A percentile compares a stretch with the other conserved stretches of the same genome.
These are phyloP conservation scores for Uromyces viciae-fabae DNA, from an alignment of 1,284 basidiomycete genomes.

Conservation along the genomic window DNA sequence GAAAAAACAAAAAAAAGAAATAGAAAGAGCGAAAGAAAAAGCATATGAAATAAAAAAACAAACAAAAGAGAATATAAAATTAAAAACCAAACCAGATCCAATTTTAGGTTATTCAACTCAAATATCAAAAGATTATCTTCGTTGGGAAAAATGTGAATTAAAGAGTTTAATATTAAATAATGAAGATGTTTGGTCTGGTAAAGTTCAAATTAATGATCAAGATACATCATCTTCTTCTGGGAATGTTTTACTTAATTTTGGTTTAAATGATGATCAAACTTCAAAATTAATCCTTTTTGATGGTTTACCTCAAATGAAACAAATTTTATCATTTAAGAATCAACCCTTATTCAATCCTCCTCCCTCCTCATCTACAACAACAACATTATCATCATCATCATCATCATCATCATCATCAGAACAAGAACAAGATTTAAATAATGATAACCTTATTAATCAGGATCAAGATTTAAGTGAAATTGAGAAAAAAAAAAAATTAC, in stretches of 20 bases:
- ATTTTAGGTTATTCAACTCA: constrained; percentile 40
- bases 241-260: constrained; percentile 41
- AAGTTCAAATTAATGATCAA: background rate
- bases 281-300: constrained; percentile 28
- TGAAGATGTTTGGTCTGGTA: constrained; percentile 34
- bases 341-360: constrained; percentile 11
- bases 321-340: background rate
- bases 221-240: background rate
- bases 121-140: constrained; percentile 21
- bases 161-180: constrained; percentile 38
- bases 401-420: background rate
- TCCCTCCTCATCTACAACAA: background rate
- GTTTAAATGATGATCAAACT: constrained; percentile 16
- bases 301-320: constrained; percentile 21
- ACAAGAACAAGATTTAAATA: background rate
- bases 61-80: background rate
- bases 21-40: constrained; percentile 8
- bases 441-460: too few relatives aligned
- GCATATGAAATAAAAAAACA: constrained; percentile 3
- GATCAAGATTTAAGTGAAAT: background rate
- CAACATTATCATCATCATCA: background rate
- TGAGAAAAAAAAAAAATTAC: constrained; percentile 8
- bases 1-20: constrained; percentile 37
- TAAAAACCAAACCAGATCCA: constrained; percentile 34
- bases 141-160: constrained; percentile 33